Conservation (phyloP, 2,329 filamentous ascomycete genomes). For the Phyllosticta ampelicida region DNA sequence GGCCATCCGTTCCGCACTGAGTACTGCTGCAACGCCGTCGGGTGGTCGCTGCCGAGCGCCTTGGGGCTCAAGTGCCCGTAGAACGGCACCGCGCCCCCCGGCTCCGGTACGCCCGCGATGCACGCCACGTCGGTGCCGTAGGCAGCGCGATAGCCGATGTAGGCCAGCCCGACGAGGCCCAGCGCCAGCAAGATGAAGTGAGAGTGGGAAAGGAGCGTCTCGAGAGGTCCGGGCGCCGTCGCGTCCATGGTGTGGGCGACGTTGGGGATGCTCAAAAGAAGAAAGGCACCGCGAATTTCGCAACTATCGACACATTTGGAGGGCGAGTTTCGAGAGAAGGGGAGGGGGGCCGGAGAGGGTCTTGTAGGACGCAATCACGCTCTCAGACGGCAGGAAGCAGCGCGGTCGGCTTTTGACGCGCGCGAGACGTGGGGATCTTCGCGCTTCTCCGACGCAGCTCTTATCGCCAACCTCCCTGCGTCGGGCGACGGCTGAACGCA, state of each 20-base stretch:
- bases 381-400: background rate
- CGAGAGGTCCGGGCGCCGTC: background rate
- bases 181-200: slow-evolving; percentile 15
- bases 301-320: no score
- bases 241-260: background rate
- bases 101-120: slow-evolving; percentile 1
- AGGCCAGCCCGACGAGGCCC: slow-evolving; percentile 13
- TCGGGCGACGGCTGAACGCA: no score
- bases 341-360: no score
- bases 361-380: background rate
- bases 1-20: background rate
- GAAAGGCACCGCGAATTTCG: no score
- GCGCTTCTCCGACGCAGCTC: background rate
- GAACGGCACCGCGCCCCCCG: background rate
- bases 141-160: slow-evolving; percentile 15
- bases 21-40: background rate
- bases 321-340: no score
- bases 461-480: background rate
- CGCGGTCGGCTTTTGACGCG: background rate
- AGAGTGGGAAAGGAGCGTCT: slow-evolving; percentile 16
- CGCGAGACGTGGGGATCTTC: background rate
- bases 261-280: no score
- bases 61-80: slow-evolving; percentile 5
- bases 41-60: background rate
- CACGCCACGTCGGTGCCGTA: slow-evolving; percentile 9